Base-by-base conservation (phyloP, 192 early-diverging fungal species). In the Coemansia umbellata region DNA sequence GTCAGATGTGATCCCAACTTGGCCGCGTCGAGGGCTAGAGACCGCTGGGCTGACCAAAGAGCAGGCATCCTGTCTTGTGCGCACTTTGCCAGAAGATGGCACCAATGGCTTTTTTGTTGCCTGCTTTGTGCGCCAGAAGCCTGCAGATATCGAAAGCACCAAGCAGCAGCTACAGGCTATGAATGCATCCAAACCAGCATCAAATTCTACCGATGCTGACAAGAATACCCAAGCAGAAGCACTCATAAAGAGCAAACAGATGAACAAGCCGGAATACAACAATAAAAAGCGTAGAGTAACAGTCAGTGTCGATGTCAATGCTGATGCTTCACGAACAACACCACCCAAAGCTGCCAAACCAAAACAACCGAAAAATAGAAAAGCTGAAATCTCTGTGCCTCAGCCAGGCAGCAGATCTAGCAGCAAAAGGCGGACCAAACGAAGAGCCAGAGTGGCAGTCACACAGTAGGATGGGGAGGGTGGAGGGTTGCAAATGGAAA, bases 31-130 rank as follows among this genome's bases (percentile, higher is more conserved):
- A 11, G 95, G 94, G 8, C 54, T 92, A 39, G 52, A 63, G 31
- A 43, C 37, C 0, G 54, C 33, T 0, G 62, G 68, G 10, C 31
- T 78, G 19, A 56, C 57, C 10, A 66, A 50, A 3, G 81, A 65
- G 35, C 58, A 84, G 61, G 86, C 87, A 0, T 74, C 83, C 0
- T 61, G 76, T 5, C 63, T 94, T 9, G 82, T 96, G 11, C 80
- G 96, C 19, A 87, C 89, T 5, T 57, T 81, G 19, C 93, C 94
- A 0, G 78, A 82, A 55, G 96, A 98, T 78, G 70, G 78, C 27
- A 90, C 85, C 32, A 96, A 95, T 60, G 96, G 96, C 5, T 98
- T 98, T 60, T 98, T 98, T 87, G 96, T 97, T 4, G 91, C 94
- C 0, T 84, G 89, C 40, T 97, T 98, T 83, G 85, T 68, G 48